Percentiles rank a stretch among this genome's conserved stretches.
Conservation (phyloP, 2,329 filamentous ascomycete genomes). For the Aspergillus sp. region DNA sequence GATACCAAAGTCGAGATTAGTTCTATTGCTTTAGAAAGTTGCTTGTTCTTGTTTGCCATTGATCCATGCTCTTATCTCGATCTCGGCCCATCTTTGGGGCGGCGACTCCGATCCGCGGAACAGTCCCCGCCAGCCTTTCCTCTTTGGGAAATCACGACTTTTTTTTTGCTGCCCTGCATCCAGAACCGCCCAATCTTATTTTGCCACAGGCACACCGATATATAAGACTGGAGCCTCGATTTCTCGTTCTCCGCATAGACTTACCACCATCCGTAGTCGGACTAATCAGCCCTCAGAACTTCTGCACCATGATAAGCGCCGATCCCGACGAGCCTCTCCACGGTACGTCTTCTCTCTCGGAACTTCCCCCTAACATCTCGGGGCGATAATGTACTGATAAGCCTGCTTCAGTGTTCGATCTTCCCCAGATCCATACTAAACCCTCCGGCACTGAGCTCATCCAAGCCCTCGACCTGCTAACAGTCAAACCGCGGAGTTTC, state of each 20-base stretch:
- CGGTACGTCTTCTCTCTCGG: conserved; percentile 30
- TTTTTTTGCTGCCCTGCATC: conserved; percentile 29
- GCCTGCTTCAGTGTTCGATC: conserved; percentile 61
- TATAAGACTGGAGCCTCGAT: conserved; percentile 7
- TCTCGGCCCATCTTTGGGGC: conserved; percentile 16
- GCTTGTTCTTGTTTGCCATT: background rate
- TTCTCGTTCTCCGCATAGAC: conserved; percentile 3
- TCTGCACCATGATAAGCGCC: conserved; percentile 36
- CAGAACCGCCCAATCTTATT: conserved; percentile 19
- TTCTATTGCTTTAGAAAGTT: conserved; percentile 1
- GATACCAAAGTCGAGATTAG: conserved; percentile 8
- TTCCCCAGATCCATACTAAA: conserved; percentile 80
- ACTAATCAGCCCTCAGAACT: conserved; percentile 7
- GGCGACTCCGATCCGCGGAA: conserved; percentile 30
- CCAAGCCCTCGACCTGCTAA: conserved; percentile 65
- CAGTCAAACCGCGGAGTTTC: conserved; percentile 61
- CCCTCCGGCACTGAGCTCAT: conserved; percentile 68
- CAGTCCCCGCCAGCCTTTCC: conserved; percentile 32
- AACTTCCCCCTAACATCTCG: conserved; percentile 20
- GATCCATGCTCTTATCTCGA: conserved; percentile 4
- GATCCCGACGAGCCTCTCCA: conserved; percentile 42
- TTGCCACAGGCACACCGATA: conserved; percentile 20
- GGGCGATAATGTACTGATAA: conserved; percentile 36
- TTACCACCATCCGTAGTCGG: conserved; percentile 1
- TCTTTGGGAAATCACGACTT: conserved; percentile 33